Evolutionary conservation across 306 rosid genomes (phyloP).

Genomic region (Castanospermum australe): DNA sequence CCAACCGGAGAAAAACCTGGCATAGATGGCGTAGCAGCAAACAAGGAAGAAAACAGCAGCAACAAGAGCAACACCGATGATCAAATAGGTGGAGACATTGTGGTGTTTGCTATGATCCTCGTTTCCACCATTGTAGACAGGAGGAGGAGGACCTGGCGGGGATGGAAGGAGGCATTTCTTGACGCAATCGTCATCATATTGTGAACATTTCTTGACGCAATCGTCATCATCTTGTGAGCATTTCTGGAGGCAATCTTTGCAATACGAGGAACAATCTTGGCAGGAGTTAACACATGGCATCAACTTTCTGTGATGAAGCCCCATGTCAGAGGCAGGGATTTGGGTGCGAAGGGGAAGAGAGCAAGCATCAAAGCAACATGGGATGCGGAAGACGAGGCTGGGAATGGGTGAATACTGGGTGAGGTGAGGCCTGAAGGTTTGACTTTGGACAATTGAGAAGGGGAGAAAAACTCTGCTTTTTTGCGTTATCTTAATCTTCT

Average conservation of each 20-base stretch:
- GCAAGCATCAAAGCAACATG: neutral
- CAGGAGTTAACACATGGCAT: too few species aligned
- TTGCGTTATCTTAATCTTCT: neutral
- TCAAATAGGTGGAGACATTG: neutral
- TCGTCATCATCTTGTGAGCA: too few species aligned
- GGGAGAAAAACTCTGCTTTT: neutral
- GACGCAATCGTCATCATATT: neutral
- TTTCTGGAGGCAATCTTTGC: too few species aligned
- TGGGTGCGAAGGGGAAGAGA: neutral
- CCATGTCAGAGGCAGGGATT: conserved; percentile 31
- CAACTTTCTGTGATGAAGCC: conserved; percentile 32
- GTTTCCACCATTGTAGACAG: neutral
- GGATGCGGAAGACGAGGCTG: conserved; percentile 4
- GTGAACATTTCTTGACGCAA: too few species aligned
- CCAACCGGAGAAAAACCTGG: conserved; percentile 27
- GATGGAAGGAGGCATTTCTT: neutral
- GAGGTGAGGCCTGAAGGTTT: conserved; percentile 6
- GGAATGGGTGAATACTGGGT: neutral
- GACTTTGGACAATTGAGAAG: conserved; percentile 4
- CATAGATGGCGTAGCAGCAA: conserved; percentile 47
- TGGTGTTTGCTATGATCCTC: neutral
- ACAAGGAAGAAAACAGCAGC: conserved; percentile 35
- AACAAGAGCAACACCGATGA: conserved; percentile 16
- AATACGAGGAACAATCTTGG: too few species aligned
- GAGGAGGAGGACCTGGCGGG: neutral